Evolutionary conservation across 257 asterid genomes (phyloP).

Genomic region (Primulina tabacum): DNA sequence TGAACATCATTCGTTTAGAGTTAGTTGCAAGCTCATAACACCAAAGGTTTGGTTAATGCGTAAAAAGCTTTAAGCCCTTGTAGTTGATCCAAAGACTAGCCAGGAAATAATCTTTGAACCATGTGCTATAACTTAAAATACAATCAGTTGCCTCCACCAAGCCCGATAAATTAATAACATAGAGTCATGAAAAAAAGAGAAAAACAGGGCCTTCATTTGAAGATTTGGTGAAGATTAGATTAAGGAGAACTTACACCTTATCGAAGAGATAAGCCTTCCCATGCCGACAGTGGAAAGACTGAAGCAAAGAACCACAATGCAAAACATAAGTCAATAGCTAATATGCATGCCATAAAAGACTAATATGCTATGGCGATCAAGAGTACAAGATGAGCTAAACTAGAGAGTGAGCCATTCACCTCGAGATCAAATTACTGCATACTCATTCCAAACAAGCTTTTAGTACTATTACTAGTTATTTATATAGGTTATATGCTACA

Average conservation of each 20-base stretch:
- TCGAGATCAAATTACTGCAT: background rate
- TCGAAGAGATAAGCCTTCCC: constrained; percentile 84
- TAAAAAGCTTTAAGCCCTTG: background rate
- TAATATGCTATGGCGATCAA: background rate
- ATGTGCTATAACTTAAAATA: too few relatives aligned
- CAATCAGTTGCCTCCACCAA: background rate
- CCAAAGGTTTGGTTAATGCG: background rate
- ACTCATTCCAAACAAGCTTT: background rate
- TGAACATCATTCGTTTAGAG: background rate
- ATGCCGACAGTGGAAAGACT: constrained; percentile 62
- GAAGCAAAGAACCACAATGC: constrained; percentile 30
- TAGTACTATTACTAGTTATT: background rate
- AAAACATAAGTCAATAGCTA: constrained; percentile 15
- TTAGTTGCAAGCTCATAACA: background rate
- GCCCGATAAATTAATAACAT: background rate
- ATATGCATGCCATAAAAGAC: background rate
- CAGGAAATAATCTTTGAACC: too few relatives aligned
- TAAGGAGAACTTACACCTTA: constrained; percentile 67
- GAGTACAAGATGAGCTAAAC: background rate
- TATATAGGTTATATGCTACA: background rate
- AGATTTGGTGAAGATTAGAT: constrained; percentile 8
- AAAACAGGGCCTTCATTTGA: background rate
- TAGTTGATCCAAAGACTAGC: background rate
- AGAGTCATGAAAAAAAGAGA: background rate
- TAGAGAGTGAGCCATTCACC: background rate